These are phyloP conservation scores for Suillus bovinus DNA, from an alignment of 768 basidiomycete genomes.

Conservation along the genomic window DNA sequence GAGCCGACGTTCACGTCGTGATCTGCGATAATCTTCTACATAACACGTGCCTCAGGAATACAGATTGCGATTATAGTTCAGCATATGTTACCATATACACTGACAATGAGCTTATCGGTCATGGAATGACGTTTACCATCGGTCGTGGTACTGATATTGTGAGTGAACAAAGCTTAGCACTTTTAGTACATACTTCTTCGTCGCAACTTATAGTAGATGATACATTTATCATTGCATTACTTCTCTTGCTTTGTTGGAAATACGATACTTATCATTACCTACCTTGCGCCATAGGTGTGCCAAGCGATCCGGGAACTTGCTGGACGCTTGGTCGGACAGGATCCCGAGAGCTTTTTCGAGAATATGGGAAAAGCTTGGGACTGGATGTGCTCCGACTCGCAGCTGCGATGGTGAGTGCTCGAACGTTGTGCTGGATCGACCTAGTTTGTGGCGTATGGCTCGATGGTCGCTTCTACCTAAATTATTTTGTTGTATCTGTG, in stretches of 20 bases:
- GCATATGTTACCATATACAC: slow-evolving; percentile 85
- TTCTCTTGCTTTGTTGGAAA: neutral
- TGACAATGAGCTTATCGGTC: slow-evolving; percentile 71
- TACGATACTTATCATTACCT: slow-evolving; percentile 1
- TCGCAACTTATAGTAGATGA: neutral
- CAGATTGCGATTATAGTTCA: slow-evolving; percentile 93
- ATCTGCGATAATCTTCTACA: neutral
- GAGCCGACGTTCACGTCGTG: slow-evolving; percentile 19
- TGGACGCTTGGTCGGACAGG: slow-evolving; percentile 77
- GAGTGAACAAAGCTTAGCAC: slow-evolving; percentile 13
- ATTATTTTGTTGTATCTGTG: neutral
- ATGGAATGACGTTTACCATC: slow-evolving; percentile 94
- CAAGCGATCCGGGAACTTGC: slow-evolving; percentile 79
- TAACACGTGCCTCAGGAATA: slow-evolving; percentile 60
- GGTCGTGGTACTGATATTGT: slow-evolving; percentile 96
- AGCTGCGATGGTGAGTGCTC: slow-evolving; percentile 76
- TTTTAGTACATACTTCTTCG: neutral
- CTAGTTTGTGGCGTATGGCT: neutral
- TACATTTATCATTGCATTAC: neutral
- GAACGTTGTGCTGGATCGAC: neutral
- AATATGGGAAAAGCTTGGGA: slow-evolving; percentile 95
- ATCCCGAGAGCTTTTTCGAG: slow-evolving; percentile 77
- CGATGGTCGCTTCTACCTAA: neutral
- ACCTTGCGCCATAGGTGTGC: slow-evolving; percentile 59
- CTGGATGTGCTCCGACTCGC: slow-evolving; percentile 83